These are phyloP conservation scores for Dipteronia dyeriana DNA, from an alignment of 345 rosid species.

Conservation along the genomic window DNA sequence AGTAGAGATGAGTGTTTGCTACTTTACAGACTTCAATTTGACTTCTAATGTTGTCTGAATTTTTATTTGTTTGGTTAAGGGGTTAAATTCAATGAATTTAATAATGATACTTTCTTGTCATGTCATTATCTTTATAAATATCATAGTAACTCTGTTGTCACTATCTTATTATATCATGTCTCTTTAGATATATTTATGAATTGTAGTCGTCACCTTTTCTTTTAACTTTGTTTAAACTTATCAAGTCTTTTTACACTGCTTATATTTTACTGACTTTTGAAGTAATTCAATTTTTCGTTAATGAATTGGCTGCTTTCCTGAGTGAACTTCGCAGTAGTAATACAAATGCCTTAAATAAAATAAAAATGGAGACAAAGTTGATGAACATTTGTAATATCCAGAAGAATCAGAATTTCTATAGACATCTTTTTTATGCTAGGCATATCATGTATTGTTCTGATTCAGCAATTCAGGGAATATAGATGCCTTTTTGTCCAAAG, in stretches of 20 bases:
- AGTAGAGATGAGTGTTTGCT: not conserved
- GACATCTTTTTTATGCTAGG: not conserved
- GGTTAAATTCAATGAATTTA: not conserved
- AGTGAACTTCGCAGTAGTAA: constrained; percentile 9
- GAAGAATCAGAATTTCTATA: not conserved
- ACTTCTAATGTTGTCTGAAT: not conserved
- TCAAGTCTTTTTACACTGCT: not conserved
- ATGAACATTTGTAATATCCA: not conserved
- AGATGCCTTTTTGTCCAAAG: not conserved
- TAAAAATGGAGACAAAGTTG: not conserved
- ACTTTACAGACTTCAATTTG: not conserved
- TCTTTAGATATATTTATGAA: not conserved
- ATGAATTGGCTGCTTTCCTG: not conserved
- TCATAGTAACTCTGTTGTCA: not conserved
- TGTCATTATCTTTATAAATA: not conserved
- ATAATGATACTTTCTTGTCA: not conserved
- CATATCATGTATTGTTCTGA: not conserved
- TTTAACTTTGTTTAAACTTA: not conserved
- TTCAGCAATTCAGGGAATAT: not conserved
- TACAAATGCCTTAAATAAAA: constrained; percentile 2
- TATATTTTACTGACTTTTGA: not conserved
- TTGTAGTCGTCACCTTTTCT: not conserved
- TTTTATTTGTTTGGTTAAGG: not conserved
- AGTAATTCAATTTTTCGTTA: not conserved
- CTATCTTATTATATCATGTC: not conserved